A percentile compares a stretch with the other conserved stretches of the same genome.
Conservation (phyloP, 139 green algal genomes). For the Volvox reticuliferus region DNA sequence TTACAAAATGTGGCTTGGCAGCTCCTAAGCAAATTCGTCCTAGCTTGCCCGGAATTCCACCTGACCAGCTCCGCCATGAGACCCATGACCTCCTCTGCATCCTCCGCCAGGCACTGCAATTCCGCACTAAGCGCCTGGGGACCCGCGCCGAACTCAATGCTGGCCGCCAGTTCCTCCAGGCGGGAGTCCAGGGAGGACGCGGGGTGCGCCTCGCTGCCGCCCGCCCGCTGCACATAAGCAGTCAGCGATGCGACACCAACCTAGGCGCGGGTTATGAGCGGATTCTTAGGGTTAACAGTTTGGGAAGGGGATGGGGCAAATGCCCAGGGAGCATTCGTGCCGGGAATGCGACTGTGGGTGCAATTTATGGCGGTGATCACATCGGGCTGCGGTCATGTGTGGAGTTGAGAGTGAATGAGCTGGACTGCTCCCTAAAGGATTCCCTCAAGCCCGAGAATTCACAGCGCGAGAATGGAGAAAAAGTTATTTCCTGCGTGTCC, state of each 20-base stretch:
- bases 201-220: slow-evolving; percentile 70
- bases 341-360: no score
- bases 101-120: slow-evolving; percentile 76
- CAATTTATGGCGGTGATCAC: no score
- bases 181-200: slow-evolving; percentile 61
- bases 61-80: slow-evolving; percentile 75
- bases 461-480: no score
- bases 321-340: no score
- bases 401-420: no score
- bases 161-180: slow-evolving; percentile 75
- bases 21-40: no score
- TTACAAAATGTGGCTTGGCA: no score
- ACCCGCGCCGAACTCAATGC: slow-evolving; percentile 71
- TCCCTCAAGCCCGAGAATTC: no score
- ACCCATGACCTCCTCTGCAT: slow-evolving; percentile 65
- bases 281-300: neutral
- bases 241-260: slow-evolving; percentile 66
- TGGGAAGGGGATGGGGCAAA: no score
- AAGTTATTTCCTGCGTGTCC: no score
- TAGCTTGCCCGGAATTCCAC: neutral
- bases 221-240: slow-evolving; percentile 70
- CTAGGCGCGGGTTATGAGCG: slow-evolving; percentile 28
- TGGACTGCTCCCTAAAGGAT: no score
- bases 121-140: slow-evolving; percentile 46
- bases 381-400: no score